Conservation (phyloP, 1,139 yeast genomes). For the Arxiozyma telluris region DNA sequence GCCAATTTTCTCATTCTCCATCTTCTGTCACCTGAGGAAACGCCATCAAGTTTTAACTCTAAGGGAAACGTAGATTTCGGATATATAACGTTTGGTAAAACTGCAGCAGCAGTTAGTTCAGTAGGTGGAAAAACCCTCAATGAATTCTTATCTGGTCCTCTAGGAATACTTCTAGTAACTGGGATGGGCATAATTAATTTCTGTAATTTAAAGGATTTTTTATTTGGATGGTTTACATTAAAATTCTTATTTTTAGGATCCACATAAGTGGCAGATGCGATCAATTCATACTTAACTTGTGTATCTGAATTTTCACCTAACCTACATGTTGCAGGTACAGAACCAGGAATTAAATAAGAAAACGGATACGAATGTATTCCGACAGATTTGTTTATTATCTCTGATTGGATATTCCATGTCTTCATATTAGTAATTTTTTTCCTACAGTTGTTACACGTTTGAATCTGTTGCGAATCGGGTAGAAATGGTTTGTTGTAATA, state of each 20-base stretch:
- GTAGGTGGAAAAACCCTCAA: constrained; percentile 94
- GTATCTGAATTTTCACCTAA: constrained; percentile 49
- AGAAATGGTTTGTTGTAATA: constrained; percentile 57
- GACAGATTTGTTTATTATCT: constrained; percentile 43
- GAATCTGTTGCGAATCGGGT: constrained; percentile 43
- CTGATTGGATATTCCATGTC: constrained; percentile 75
- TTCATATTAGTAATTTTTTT: constrained; percentile 54
- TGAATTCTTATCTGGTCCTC: constrained; percentile 81
- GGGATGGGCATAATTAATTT: constrained; percentile 58
- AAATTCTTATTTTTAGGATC: constrained; percentile 13
- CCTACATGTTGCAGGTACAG: constrained; percentile 72
- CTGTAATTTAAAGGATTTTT: constrained; percentile 30
- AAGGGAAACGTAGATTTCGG: constrained; percentile 82
- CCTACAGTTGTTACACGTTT: constrained; percentile 51
- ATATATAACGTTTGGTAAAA: constrained; percentile 77
- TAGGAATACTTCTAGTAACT: constrained; percentile 64
- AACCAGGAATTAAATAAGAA: constrained; percentile 84
- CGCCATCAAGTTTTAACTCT: constrained; percentile 74
- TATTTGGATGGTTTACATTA: constrained; percentile 12
- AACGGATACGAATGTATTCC: constrained; percentile 88
- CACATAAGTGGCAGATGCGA: constrained; percentile 51
- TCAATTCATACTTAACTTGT: constrained; percentile 60
- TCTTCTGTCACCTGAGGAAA: constrained; percentile 53
- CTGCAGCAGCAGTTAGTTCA: constrained; percentile 75
- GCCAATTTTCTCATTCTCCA: constrained; percentile 88